Percentiles rank a stretch among this genome's conserved stretches.
Conservation (phyloP, 2,329 filamentous ascomycete genomes). For the Knufia petricola region DNA sequence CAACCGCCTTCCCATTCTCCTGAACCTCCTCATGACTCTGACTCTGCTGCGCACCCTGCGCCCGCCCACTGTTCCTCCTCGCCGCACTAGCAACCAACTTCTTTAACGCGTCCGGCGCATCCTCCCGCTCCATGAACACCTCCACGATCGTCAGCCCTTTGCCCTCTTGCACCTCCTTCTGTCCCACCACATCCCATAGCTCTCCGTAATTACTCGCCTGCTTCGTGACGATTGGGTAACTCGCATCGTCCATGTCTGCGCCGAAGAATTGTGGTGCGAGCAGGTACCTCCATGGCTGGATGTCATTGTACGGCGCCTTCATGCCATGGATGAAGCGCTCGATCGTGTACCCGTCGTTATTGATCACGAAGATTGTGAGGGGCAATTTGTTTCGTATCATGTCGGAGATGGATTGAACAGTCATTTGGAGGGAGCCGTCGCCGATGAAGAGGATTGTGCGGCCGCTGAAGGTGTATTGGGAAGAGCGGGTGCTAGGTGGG, state of each 20-base stretch:
- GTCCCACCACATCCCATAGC: conserved; percentile 16
- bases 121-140: conserved; percentile 32
- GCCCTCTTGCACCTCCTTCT: conserved; percentile 29
- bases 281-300: conserved; percentile 44
- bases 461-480: conserved; percentile 27
- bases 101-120: conserved; percentile 28
- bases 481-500: conserved; percentile 9
- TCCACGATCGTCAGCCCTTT: conserved; percentile 35
- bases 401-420: conserved; percentile 55
- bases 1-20: conserved; percentile 7
- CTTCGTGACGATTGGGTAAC: conserved; percentile 19
- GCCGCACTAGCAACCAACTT: conserved; percentile 22
- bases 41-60: background rate
- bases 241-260: conserved; percentile 17
- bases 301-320: conserved; percentile 46
- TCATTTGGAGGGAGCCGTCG: conserved; percentile 58
- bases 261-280: conserved; percentile 31
- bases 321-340: conserved; percentile 49
- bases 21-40: conserved; percentile 2
- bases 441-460: conserved; percentile 51
- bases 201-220: conserved; percentile 21
- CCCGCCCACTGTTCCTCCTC: conserved; percentile 19
- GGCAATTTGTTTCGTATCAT: conserved; percentile 48
- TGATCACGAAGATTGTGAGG: conserved; percentile 44
- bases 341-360: conserved; percentile 52